Base-by-base conservation (phyloP, 2,329 filamentous ascomycete species). In the Dactylellina leptospora region DNA sequence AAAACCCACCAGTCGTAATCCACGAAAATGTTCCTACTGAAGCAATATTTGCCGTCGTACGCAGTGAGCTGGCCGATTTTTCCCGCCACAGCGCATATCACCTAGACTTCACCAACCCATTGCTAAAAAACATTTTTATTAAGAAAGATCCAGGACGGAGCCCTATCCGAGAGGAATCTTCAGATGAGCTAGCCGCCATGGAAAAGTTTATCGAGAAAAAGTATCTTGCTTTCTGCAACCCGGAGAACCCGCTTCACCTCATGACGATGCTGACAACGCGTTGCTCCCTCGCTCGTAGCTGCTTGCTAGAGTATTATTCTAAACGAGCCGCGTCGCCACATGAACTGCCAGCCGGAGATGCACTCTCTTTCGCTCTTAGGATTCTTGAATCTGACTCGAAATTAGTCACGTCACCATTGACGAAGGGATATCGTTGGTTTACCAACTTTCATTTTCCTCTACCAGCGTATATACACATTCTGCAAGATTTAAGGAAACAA, bases 401-500 rank as follows among this genome's bases (percentile, higher is more conserved):
- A 22, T 58, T 60, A 10, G 73, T 74, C 45, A 44, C 22, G 3
- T 44, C 63, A 13, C 45, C 62, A 27, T 20, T 68, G 22, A 45
- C 38, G 16, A 81, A 81, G 13, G 81, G 83, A 1, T 87, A 85
- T 74, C 81, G 80, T 54, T 88, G 86, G 86, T 87, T 85, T 76
- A 85, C 84, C 0, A 81, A 83, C 74, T 83, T 86, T 75, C 82
- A 87, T 77, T 86, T 87, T 60, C 86, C 86, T 6, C 83, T 88
- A 73, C 85, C 85, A 1, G 85, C 84, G 0, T 87, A 87, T 78
- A 85, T 87, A 77, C 86, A 85, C 75, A 80, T 87, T 20, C 81
- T 86, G 10, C 83, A 83, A 51, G 85, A 87, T 75, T 80, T 88
- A 36, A 73, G 30, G 50, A 62, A 28, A 50, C 36, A 25, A 48